Evolutionary conservation across 768 basidiomycete species (phyloP).

Genomic region (Naganishia kalamii): DNA sequence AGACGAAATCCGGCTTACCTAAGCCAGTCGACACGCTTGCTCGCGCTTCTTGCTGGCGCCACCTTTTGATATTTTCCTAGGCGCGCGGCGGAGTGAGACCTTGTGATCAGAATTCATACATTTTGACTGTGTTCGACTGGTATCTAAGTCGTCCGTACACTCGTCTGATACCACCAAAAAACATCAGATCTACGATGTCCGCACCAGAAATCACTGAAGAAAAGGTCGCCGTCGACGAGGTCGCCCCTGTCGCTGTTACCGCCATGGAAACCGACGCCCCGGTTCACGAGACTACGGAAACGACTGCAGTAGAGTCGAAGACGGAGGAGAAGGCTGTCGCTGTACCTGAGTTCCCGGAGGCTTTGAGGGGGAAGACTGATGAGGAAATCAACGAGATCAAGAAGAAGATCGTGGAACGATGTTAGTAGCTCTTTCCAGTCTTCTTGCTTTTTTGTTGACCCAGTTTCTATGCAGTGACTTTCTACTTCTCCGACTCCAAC

Average conservation of each 20-base stretch:
- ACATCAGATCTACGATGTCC: not conserved
- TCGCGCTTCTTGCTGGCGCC: not conserved
- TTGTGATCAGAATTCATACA: not conserved
- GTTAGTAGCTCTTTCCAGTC: conserved; percentile 29
- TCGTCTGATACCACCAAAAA: not conserved
- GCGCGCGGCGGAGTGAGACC: not conserved
- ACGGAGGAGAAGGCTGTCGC: not conserved
- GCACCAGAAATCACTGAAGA: not conserved
- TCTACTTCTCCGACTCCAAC: conserved; percentile 96
- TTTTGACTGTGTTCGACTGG: not conserved
- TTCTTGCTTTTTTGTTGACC: not conserved
- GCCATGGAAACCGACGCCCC: not conserved
- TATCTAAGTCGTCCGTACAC: not conserved
- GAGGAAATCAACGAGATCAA: conserved; percentile 38
- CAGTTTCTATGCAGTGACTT: conserved; percentile 63
- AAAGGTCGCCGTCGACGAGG: not conserved
- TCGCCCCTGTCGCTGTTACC: not conserved
- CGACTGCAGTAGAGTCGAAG: not conserved
- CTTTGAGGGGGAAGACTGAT: conserved; percentile 32
- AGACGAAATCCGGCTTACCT: too few relatives aligned
- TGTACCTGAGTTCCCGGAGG: conserved; percentile 16
- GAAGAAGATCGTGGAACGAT: conserved; percentile 36
- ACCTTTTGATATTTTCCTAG: not conserved
- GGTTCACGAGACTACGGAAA: not conserved
- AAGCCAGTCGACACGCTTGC: too few relatives aligned